A percentile compares a stretch with the other conserved stretches of the same genome.
Conservation (phyloP, 768 basidiomycete genomes). For the Lentinula boryana region DNA sequence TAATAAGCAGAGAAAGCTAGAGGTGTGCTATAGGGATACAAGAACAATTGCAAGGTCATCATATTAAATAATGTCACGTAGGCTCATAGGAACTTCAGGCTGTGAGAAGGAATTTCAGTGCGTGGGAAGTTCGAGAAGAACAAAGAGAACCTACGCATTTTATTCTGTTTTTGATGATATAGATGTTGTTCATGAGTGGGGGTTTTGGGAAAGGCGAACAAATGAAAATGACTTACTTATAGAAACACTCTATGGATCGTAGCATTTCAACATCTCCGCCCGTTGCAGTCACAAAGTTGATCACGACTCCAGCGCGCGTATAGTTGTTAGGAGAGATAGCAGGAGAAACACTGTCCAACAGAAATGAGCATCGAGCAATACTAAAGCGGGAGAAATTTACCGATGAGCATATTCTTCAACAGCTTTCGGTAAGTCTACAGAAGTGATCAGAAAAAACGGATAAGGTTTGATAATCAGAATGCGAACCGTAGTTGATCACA, state of each 20-base stretch:
- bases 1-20: slow-evolving; percentile 25
- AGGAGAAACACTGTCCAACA: slow-evolving; percentile 60
- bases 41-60: slow-evolving; percentile 41
- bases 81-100: slow-evolving; percentile 89
- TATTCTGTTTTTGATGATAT: slow-evolving; percentile 42
- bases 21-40: slow-evolving; percentile 78
- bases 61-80: slow-evolving; percentile 82
- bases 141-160: slow-evolving; percentile 67
- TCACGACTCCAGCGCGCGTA: slow-evolving; percentile 82
- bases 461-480: background rate
- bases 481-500: slow-evolving; percentile 88
- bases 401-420: slow-evolving; percentile 98
- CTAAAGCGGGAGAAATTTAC: slow-evolving; percentile 30
- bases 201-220: background rate
- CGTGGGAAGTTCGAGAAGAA: slow-evolving; percentile 8
- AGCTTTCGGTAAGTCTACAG: slow-evolving; percentile 79
- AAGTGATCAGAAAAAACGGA: background rate
- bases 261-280: slow-evolving; percentile 99
- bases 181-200: slow-evolving; percentile 8
- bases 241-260: slow-evolving; percentile 97
- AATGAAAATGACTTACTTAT: slow-evolving; percentile 57
- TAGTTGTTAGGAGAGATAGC: slow-evolving; percentile 79
- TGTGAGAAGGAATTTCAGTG: slow-evolving; percentile 25
- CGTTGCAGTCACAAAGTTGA: slow-evolving; percentile 97
- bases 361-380: background rate